These are phyloP conservation scores for Botryotinia narcissicola DNA, from an alignment of 2,329 filamentous ascomycete species.

Conservation along the genomic window DNA sequence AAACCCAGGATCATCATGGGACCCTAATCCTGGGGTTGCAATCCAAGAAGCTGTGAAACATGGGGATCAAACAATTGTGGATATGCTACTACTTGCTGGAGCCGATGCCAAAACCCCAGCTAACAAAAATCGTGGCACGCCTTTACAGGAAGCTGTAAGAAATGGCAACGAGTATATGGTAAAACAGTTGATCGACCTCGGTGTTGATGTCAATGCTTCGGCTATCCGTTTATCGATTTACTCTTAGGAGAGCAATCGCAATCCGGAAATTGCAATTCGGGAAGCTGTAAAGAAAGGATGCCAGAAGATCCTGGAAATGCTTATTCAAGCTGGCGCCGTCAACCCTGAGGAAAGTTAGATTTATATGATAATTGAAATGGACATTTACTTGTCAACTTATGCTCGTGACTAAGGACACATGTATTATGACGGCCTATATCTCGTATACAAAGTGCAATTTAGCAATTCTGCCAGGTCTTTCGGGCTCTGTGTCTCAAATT, in stretches of 20 bases:
- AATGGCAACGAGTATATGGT: neutral
- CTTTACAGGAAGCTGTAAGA: neutral
- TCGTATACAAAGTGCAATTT: too few species aligned
- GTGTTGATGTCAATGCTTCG: neutral
- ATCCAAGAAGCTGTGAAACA: neutral
- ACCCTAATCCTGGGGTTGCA: neutral
- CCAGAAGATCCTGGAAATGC: conserved; percentile 16
- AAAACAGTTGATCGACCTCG: neutral
- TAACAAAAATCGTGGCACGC: neutral
- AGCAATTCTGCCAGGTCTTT: too few species aligned
- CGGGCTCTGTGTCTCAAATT: too few species aligned
- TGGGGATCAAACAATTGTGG: neutral
- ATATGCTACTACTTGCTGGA: neutral
- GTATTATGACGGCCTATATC: too few species aligned
- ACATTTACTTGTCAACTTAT: too few species aligned
- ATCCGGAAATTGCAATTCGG: neutral
- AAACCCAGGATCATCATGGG: accelerated
- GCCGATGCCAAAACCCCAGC: neutral
- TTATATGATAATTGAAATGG: too few species aligned
- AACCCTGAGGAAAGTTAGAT: accelerated
- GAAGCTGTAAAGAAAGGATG: conserved; percentile 20
- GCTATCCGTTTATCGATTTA: accelerated
- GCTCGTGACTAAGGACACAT: too few species aligned
- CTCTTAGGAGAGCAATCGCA: accelerated
- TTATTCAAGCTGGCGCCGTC: neutral